phyloP scores from a whole-genome alignment of 2,329 filamentous ascomycete species.

The Purpureocillium takamizusanense region DNA sequence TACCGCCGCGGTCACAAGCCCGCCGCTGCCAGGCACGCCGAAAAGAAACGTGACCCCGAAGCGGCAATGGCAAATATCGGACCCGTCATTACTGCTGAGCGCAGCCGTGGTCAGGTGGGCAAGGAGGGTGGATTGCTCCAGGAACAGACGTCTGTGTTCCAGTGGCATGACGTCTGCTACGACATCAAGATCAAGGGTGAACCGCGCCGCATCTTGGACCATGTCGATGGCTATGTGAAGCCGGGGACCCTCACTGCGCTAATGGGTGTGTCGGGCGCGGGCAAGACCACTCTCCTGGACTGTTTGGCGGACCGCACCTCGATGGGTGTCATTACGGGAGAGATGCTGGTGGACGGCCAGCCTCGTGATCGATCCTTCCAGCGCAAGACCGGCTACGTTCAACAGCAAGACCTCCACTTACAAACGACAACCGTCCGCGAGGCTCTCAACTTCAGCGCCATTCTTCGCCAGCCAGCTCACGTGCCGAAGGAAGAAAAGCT shows the following conservation, averaged over 20 bases:
- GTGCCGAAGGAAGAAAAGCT: conserved; percentile 70
- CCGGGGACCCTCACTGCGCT: conserved; percentile 82
- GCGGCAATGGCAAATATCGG: conserved; percentile 40
- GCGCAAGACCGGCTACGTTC: conserved; percentile 84
- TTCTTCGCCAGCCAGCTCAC: conserved; percentile 72
- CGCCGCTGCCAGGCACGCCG: conserved; percentile 45
- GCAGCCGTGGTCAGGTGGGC: conserved; percentile 20
- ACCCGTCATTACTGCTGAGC: conserved; percentile 35
- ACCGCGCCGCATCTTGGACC: conserved; percentile 65
- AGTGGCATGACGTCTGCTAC: conserved; percentile 78
- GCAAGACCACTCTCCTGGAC: conserved; percentile 86
- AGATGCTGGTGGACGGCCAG: conserved; percentile 61
- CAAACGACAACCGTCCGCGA: conserved; percentile 81
- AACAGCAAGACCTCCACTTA: conserved; percentile 86
- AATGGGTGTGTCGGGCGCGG: conserved; percentile 89
- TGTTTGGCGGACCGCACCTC: conserved; percentile 77
- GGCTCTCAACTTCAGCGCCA: conserved; percentile 75
- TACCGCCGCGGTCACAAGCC: conserved; percentile 63
- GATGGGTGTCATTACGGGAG: conserved; percentile 80
- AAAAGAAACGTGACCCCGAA: conserved; percentile 53
- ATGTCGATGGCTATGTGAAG: conserved; percentile 90
- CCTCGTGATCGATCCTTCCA: conserved; percentile 77
- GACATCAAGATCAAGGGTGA: conserved; percentile 71
- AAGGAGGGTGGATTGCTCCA: conserved; percentile 34
- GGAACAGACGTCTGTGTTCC: conserved; percentile 67